Evolutionary conservation across 306 rosid species (phyloP).

Genomic region (Cicer pinnatifidum): DNA sequence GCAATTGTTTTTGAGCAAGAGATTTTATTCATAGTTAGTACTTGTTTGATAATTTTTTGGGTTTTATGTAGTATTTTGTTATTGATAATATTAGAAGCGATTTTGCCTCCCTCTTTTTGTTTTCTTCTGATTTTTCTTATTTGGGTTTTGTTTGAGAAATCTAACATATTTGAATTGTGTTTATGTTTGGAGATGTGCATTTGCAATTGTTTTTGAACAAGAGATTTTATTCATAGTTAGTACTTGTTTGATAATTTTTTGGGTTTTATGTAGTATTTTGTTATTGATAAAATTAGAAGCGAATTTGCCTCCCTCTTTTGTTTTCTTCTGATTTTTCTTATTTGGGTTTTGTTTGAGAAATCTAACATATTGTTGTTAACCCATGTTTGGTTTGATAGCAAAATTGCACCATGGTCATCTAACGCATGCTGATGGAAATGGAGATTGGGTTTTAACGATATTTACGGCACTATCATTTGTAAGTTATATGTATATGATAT

Average conservation of each 20-base stretch:
- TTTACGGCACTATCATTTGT: conserved; percentile 88
- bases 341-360: conserved; percentile 29
- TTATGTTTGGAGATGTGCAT: conserved; percentile 16
- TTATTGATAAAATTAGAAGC: conserved; percentile 18
- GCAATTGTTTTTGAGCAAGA: conserved; percentile 20
- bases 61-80: conserved; percentile 13
- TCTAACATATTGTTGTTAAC: conserved; percentile 30
- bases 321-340: neutral
- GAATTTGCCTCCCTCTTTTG: conserved; percentile 5
- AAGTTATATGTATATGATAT: conserved; percentile 47
- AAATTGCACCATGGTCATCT: conserved; percentile 93
- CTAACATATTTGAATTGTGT: conserved; percentile 19
- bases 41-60: conserved; percentile 22
- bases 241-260: conserved; percentile 20
- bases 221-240: neutral
- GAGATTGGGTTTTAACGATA: conserved; percentile 94
- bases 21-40: neutral
- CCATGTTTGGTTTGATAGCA: conserved; percentile 58
- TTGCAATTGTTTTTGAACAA: conserved; percentile 20
- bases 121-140: neutral
- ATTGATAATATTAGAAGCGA: conserved; percentile 14
- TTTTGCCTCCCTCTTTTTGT: neutral
- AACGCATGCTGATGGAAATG: conserved; percentile 93
- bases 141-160: conserved; percentile 31
- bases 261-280: conserved; percentile 11